A percentile compares a stretch with the other conserved stretches of the same genome.
phyloP scores from a whole-genome alignment of 495 filamentous ascomycete species.

The Penicillium lagena region DNA sequence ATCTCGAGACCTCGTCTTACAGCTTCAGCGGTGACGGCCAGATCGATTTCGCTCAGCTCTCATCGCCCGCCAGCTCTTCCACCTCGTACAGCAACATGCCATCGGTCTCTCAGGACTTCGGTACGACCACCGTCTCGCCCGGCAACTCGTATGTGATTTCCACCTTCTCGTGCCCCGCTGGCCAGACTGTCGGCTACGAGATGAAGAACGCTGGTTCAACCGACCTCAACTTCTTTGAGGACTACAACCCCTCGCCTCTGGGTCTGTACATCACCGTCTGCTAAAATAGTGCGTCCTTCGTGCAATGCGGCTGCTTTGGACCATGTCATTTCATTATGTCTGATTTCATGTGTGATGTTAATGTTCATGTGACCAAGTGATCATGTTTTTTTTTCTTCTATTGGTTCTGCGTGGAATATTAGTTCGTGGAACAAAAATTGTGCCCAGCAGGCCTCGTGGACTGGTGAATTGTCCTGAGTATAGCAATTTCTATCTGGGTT shows the following conservation, averaged over 20 bases:
- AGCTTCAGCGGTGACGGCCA: conserved; percentile 52
- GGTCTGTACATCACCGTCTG: conserved; percentile 58
- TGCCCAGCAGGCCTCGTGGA: too few relatives aligned
- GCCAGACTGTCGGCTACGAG: conserved; percentile 42
- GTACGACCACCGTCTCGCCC: conserved; percentile 40
- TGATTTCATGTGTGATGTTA: background rate
- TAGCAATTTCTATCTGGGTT: too few relatives aligned
- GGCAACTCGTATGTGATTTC: conserved; percentile 52
- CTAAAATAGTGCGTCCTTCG: conserved; percentile 19
- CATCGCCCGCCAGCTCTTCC: conserved; percentile 21
- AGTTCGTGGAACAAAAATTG: too few relatives aligned
- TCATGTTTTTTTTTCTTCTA: background rate
- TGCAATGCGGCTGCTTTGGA: background rate
- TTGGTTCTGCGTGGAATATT: too few relatives aligned
- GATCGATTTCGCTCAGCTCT: conserved; percentile 46
- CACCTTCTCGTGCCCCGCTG: conserved; percentile 51
- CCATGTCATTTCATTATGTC: background rate
- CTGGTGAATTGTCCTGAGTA: too few relatives aligned
- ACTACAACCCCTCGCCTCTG: conserved; percentile 54
- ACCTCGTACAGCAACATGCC: conserved; percentile 50
- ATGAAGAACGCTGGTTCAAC: conserved; percentile 47
- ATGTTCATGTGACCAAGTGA: background rate
- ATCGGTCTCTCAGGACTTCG: conserved; percentile 36
- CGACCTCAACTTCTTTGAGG: conserved; percentile 57
- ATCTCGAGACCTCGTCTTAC: conserved; percentile 50